phyloP scores from a whole-genome alignment of 345 rosid species.

The Linum trigynum region DNA sequence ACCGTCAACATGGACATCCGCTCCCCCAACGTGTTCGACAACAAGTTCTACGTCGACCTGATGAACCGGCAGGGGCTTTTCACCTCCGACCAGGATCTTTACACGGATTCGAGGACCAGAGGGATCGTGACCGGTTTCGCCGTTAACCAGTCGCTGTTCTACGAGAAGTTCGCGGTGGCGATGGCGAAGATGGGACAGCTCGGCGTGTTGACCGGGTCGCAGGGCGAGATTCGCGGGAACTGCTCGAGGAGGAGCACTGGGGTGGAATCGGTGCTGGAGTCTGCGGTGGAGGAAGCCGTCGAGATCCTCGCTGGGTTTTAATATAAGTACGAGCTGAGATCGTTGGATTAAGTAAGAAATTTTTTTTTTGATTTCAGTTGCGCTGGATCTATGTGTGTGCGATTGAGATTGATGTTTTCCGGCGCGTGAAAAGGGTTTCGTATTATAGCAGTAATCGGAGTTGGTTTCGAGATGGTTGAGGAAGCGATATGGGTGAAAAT shows the following conservation, averaged over 20 bases:
- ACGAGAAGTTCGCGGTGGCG: slow-evolving; percentile 41
- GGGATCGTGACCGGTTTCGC: slow-evolving; percentile 58
- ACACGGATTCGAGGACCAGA: slow-evolving; percentile 45
- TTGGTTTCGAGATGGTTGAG: too few relatives aligned
- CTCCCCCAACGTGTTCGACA: slow-evolving; percentile 62
- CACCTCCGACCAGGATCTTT: slow-evolving; percentile 83
- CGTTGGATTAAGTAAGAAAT: too few relatives aligned
- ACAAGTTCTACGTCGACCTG: slow-evolving; percentile 68
- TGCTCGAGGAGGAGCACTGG: slow-evolving; percentile 54
- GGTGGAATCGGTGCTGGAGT: not conserved
- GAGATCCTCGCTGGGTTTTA: not conserved
- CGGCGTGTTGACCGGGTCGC: slow-evolving; percentile 43
- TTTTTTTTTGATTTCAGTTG: too few relatives aligned
- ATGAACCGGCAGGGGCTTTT: slow-evolving; percentile 77
- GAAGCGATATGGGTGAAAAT: too few relatives aligned
- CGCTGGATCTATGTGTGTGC: too few relatives aligned
- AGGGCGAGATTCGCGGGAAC: slow-evolving; percentile 70
- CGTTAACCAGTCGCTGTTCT: slow-evolving; percentile 42
- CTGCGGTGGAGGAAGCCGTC: not conserved
- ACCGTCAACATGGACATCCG: slow-evolving; percentile 44
- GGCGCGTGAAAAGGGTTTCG: too few relatives aligned
- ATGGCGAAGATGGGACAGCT: slow-evolving; percentile 80
- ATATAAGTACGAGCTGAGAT: not conserved
- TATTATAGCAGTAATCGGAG: too few relatives aligned
- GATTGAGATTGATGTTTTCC: too few relatives aligned